Conservation (phyloP, 352 stramenopile genomes). For the Phytophthora pluvialis region DNA sequence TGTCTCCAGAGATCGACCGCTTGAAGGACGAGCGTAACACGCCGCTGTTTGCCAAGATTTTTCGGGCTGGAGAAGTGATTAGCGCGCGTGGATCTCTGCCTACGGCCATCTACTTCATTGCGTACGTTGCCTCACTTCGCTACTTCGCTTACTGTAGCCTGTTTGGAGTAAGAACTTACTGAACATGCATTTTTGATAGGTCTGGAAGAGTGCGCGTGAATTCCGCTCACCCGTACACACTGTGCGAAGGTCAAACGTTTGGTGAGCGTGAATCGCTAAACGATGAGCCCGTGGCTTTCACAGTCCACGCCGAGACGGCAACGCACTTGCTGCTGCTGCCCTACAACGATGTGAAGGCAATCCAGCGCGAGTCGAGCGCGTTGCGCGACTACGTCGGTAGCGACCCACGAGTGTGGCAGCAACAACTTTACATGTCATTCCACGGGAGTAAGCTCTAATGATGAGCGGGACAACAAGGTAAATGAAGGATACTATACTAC, state of each 20-base stretch:
- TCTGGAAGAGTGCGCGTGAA: slow-evolving; percentile 68
- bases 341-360: slow-evolving; percentile 61
- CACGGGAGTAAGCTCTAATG: slow-evolving; percentile 44
- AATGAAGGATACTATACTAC: slow-evolving; percentile 20
- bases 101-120: slow-evolving; percentile 82
- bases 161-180: slow-evolving; percentile 11
- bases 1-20: slow-evolving; percentile 33
- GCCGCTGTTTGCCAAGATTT: slow-evolving; percentile 77
- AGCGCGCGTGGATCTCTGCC: slow-evolving; percentile 68
- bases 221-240: slow-evolving; percentile 66
- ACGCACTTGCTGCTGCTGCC: slow-evolving; percentile 76
- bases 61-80: slow-evolving; percentile 64
- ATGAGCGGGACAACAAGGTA: background rate
- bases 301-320: slow-evolving; percentile 49
- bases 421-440: slow-evolving; percentile 46
- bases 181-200: slow-evolving; percentile 31
- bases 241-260: slow-evolving; percentile 63
- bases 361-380: slow-evolving; percentile 48
- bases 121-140: slow-evolving; percentile 37
- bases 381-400: slow-evolving; percentile 38
- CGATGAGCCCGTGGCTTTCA: slow-evolving; percentile 80
- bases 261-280: slow-evolving; percentile 71
- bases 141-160: background rate
- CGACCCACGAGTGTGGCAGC: slow-evolving; percentile 41
- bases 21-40: slow-evolving; percentile 72